Base-by-base conservation (phyloP, 2,329 filamentous ascomycete genomes). In the Podosphaera aphanis region DNA sequence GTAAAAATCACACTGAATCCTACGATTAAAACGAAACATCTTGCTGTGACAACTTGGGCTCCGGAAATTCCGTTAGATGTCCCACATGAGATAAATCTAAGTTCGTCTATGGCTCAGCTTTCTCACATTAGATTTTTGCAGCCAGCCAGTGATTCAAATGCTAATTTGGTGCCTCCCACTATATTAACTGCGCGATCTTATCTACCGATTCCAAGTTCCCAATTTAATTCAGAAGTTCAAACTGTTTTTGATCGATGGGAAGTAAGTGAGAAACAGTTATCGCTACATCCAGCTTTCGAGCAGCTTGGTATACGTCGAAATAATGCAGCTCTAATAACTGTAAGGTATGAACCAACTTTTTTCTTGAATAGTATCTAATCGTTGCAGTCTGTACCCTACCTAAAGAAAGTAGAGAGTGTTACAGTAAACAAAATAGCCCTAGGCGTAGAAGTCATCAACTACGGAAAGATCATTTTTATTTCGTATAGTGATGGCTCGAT, bases 201-300 rank as follows among this genome's bases (percentile, higher is more conserved):
- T 55, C 61, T 70, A 45, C 69, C 68, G 46, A 61, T 62, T 50
- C 64, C 66, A 46, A 67, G 64, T 51, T 68, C 68, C 25, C 68
- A 77, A 25, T 76, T 71, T 45, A 68, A 70, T 37, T 74, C 77
- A 51, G 73, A 77, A 27, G 65, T 73, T 0, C 74, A 80, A 53
- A 93, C 78, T 52, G 71, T 86, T 36, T 68, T 95, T 50, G 77
- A 84, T 50, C 73, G 80, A 50, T 95, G 88, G 88, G 79, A 90
- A 53, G 59, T 88, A 8, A 68, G 71, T 27, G 74, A 81, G 27
- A 68, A 73, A 42, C 63, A 70, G n/a, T 74, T 79, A 50, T 67
- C 64, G 8, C 63, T 92, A 6, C 81, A 90, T 57, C 64, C 77
- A 1, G 79, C 79, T 11, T 88, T 93, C 58, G 79, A 84, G 52